Evolutionary conservation across 352 stramenopile species (phyloP).

Genomic region (Globisporangium paddicum): DNA sequence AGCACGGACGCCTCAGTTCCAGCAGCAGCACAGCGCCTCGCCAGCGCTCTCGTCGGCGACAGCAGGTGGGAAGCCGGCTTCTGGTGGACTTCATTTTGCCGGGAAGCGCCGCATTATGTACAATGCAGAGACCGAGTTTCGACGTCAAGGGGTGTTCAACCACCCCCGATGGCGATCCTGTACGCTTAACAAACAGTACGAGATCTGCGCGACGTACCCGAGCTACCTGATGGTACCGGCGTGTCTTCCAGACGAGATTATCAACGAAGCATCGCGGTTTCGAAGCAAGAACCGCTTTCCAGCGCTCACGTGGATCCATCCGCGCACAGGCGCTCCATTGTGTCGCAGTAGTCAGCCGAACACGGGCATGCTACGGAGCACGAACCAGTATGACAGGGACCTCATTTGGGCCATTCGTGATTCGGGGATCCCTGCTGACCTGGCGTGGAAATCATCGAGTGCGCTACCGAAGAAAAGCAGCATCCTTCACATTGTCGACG

Average conservation of each 20-base stretch:
- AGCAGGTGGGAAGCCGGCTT: conserved; percentile 2
- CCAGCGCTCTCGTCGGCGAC: conserved; percentile 8
- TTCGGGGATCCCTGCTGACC: conserved; percentile 45
- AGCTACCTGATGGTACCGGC: conserved; percentile 66
- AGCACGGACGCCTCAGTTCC: conserved; percentile 18
- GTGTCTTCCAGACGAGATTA: conserved; percentile 57
- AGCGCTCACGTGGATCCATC: conserved; percentile 89
- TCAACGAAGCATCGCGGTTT: conserved; percentile 60
- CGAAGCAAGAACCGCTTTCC: conserved; percentile 77
- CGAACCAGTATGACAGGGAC: conserved; percentile 86
- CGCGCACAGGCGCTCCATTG: conserved; percentile 85
- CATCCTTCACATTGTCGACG: conserved; percentile 86
- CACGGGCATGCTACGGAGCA: conserved; percentile 93
- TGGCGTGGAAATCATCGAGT: conserved; percentile 20
- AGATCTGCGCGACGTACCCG: conserved; percentile 71
- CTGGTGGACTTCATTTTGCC: conserved; percentile 22
- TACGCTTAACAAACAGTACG: conserved; percentile 59
- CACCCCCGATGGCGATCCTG: conserved; percentile 69
- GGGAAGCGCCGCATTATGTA: conserved; percentile 70
- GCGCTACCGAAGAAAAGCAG: conserved; percentile 63
- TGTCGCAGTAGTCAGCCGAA: conserved; percentile 95
- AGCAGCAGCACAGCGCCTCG: conserved; percentile 41
- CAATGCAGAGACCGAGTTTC: conserved; percentile 54
- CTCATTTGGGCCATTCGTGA: conserved; percentile 89
- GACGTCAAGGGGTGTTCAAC: conserved; percentile 48